Evolutionary conservation across 495 filamentous ascomycete species (phyloP), one percentile per base, ranked within the genome.

Genomic region (Penicillium daleae): DNA sequence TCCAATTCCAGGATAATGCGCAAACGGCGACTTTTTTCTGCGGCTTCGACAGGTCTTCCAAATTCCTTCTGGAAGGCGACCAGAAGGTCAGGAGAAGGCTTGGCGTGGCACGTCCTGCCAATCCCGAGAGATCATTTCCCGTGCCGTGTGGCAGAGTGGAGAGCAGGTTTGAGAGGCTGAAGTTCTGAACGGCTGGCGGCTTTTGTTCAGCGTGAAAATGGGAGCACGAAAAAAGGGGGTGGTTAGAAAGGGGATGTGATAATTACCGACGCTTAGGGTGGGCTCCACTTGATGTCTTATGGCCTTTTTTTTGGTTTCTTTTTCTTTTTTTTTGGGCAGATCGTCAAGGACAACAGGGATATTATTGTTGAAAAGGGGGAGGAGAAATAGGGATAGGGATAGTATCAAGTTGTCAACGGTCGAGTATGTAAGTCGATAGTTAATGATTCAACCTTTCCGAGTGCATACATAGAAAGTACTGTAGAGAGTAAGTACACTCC

Each of bases 81-180:
- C 68, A 74, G 76, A 78, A 78, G 76, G 62, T 69, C 67, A 68
- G 56, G 67, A 67, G 74, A 74, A 75, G 67, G 66, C 66, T 75
- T 78, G 71, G 76, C 74, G 59, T 51, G 49, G 24, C 1, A 12
- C 49, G 17, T 44, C 19, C 66, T 66, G 55, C 64, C 71, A 71
- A 65, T 68, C 67, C 42, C 42, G 59, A 55, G 65, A 48, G 57
- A 64, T 61, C 52, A 35, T 61, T 29, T 39, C 48, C 58, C 31
- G 64, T 62, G 55, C 66, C 71, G 70, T 66, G 61, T 64, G 61
- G 65, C 71, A 63, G 64, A 64, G 64, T 67, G 65, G 67, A 52
- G 35, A 19, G 29, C 24, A 6, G 17, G 35, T 39, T 39, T 12
- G 29, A 19, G 50, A 29, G 50, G 50, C 27, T 26, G 27, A 29